Percentiles rank a stretch among this genome's conserved stretches.
Evolutionary conservation across 2,329 filamentous ascomycete species (phyloP).

Genomic region (Alternaria metachromatica): DNA sequence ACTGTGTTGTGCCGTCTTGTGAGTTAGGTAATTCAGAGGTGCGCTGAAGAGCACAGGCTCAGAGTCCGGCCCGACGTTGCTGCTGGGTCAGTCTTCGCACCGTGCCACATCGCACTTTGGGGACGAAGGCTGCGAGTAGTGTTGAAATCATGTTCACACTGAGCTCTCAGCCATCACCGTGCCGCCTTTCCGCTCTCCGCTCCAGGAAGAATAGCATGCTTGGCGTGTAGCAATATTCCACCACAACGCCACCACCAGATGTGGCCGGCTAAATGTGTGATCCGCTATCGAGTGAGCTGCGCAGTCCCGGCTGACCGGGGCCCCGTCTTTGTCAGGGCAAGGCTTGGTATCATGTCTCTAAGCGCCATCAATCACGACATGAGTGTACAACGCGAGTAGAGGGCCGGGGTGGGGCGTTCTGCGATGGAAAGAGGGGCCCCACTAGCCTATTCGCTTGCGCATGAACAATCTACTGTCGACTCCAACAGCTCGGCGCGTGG

Average conservation of each 20-base stretch:
- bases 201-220: not conserved
- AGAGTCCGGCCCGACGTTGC: not conserved
- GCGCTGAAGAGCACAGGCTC: not conserved
- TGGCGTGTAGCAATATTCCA: not conserved
- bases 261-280: not conserved
- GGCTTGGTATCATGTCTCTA: not conserved
- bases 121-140: not conserved
- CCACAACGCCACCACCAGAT: not conserved
- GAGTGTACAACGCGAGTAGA: not conserved
- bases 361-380: not conserved
- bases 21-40: not conserved
- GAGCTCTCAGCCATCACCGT: not conserved
- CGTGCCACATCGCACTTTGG: not conserved
- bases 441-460: not conserved
- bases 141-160: not conserved
- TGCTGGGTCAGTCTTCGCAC: not conserved
- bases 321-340: not conserved
- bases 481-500: not conserved
- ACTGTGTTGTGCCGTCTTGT: not conserved
- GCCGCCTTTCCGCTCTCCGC: not conserved
- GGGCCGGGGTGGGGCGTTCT: not conserved
- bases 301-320: not conserved
- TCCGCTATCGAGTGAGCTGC: not conserved
- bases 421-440: not conserved
- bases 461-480: not conserved